phyloP scores from a whole-genome alignment of 257 asterid species.

The Nicotiana noctiflora region DNA sequence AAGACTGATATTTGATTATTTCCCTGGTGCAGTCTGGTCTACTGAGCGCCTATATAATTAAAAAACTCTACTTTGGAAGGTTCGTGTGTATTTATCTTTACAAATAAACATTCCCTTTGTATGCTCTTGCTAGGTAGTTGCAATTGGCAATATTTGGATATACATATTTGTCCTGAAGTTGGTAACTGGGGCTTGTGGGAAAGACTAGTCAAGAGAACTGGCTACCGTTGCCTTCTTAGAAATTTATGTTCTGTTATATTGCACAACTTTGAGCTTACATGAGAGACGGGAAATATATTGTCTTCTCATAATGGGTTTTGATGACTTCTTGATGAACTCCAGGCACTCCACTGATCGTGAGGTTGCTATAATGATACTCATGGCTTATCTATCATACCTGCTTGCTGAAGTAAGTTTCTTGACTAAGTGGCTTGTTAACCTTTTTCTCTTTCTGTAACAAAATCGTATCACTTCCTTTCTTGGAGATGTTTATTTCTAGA shows the following conservation, averaged over 20 bases:
- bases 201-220: background rate
- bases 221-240: background rate
- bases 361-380: slow-evolving; percentile 95
- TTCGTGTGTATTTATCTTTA: slow-evolving; percentile 21
- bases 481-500: background rate
- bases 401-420: slow-evolving; percentile 76
- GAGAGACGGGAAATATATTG: background rate
- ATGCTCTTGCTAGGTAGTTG: background rate
- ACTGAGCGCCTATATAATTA: slow-evolving; percentile 83
- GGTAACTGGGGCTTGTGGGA: background rate
- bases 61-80: slow-evolving; percentile 95
- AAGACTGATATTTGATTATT: slow-evolving; percentile 7
- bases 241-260: background rate
- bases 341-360: slow-evolving; percentile 99
- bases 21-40: slow-evolving; percentile 66
- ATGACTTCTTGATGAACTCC: slow-evolving; percentile 21
- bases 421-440: background rate
- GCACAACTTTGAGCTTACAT: background rate
- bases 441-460: background rate
- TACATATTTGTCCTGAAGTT: background rate
- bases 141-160: background rate
- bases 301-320: background rate
- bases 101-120: background rate
- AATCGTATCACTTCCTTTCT: background rate
- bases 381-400: slow-evolving; percentile 98